phyloP scores from a whole-genome alignment of 495 filamentous ascomycete species.

The Trichocladium antarcticum region DNA sequence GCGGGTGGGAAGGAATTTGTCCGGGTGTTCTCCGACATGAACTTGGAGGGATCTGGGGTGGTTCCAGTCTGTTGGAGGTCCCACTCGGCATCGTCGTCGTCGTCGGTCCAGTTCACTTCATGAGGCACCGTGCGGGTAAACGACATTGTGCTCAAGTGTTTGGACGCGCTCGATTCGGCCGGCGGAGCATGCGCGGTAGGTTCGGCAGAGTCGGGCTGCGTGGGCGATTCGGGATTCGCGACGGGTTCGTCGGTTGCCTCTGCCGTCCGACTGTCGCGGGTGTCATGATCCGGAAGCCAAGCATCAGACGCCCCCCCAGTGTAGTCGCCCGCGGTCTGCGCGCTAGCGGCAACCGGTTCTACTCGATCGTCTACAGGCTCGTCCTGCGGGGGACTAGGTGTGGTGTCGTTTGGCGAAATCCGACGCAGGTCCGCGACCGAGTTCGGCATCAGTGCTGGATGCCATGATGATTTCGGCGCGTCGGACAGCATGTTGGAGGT shows the following conservation, averaged over 20 bases:
- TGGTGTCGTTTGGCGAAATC: not conserved
- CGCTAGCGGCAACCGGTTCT: not conserved
- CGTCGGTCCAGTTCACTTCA: slow-evolving; percentile 45
- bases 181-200: slow-evolving; percentile 6
- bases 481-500: slow-evolving; percentile 32
- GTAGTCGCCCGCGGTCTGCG: not conserved
- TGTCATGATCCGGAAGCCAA: slow-evolving; percentile 24
- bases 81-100: slow-evolving; percentile 42
- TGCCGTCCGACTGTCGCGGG: slow-evolving; percentile 22
- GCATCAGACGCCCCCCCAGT: slow-evolving; percentile 15
- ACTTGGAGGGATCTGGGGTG: slow-evolving; percentile 45
- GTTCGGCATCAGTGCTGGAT: slow-evolving; percentile 47
- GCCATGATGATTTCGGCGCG: slow-evolving; percentile 39
- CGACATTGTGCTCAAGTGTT: slow-evolving; percentile 42
- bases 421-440: slow-evolving; percentile 21
- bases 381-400: not conserved
- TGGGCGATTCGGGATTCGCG: slow-evolving; percentile 3
- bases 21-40: slow-evolving; percentile 41
- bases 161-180: slow-evolving; percentile 24
- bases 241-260: slow-evolving; percentile 13
- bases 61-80: slow-evolving; percentile 30
- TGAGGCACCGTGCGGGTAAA: slow-evolving; percentile 43
- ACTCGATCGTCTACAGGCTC: not conserved
- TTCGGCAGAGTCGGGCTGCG: slow-evolving; percentile 12
- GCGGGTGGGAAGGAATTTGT: slow-evolving; percentile 55